These are phyloP conservation scores for Podospora fimiseda DNA, from an alignment of 495 filamentous ascomycete genomes.

Conservation along the genomic window DNA sequence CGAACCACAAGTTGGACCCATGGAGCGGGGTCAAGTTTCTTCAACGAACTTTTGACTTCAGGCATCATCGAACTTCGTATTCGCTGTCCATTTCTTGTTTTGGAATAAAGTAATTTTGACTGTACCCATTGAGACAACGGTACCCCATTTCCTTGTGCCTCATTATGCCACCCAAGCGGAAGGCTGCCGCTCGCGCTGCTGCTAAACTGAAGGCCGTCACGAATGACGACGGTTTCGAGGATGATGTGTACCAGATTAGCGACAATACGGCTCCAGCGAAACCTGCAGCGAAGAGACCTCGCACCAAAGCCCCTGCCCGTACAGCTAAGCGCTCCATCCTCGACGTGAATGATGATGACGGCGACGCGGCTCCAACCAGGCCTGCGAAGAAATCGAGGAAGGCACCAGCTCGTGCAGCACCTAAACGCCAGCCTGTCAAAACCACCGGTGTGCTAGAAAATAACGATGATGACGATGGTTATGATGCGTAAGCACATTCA, in stretches of 20 bases:
- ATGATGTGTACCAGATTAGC: no score
- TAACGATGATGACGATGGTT: not conserved
- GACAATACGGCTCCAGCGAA: no score
- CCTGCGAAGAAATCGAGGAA: conserved; percentile 12
- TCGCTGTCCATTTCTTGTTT: no score
- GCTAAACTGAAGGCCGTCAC: not conserved
- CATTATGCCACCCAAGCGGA: conserved; percentile 19
- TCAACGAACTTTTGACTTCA: no score
- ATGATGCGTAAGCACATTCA: not conserved
- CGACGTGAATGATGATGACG: conserved; percentile 4
- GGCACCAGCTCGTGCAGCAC: not conserved
- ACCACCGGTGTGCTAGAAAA: conserved; percentile 4
- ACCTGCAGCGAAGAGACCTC: no score
- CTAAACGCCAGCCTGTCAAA: not conserved
- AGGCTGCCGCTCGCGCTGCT: conserved; percentile 11
- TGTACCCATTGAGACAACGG: not conserved
- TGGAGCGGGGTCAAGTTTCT: no score
- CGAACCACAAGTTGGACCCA: no score
- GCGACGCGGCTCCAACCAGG: not conserved
- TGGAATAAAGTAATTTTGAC: not conserved
- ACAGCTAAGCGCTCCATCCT: no score
- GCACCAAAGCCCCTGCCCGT: no score
- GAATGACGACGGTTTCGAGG: no score
- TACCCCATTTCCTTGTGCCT: not conserved
- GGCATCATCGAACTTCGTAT: no score